phyloP scores from a whole-genome alignment of 2,329 filamentous ascomycete genomes.

The Didymella arachidicola region DNA sequence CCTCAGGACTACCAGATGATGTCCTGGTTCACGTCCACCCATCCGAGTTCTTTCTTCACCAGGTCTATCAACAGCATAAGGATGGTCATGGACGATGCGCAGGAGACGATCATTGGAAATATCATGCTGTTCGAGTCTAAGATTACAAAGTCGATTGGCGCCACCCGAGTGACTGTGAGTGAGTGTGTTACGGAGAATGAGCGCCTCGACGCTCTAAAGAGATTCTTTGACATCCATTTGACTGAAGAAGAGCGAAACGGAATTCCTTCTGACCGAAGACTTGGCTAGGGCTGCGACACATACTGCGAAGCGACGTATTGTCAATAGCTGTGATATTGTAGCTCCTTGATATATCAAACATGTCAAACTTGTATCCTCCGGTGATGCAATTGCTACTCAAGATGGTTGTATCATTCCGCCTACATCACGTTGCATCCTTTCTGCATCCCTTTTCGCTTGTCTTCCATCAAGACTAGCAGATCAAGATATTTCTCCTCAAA shows the following conservation, averaged over 20 bases:
- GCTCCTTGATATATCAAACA: not conserved
- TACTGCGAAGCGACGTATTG: not conserved
- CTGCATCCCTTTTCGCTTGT: not conserved
- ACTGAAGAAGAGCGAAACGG: slow-evolving; percentile 11
- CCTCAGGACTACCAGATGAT: slow-evolving; percentile 34
- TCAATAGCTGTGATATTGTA: not conserved
- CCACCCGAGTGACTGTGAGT: slow-evolving; percentile 1
- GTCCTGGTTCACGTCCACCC: slow-evolving; percentile 34
- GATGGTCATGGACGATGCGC: slow-evolving; percentile 22
- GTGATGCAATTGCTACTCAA: not conserved
- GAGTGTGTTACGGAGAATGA: slow-evolving; percentile 20
- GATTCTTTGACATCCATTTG: slow-evolving; percentile 15
- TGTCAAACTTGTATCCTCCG: not conserved
- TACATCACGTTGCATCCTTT: not conserved
- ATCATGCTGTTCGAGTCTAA: slow-evolving; percentile 16
- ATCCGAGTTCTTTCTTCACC: slow-evolving; percentile 27
- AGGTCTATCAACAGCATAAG: slow-evolving; percentile 24
- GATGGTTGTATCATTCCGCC: not conserved
- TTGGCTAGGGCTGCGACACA: not conserved
- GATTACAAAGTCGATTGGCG: slow-evolving; percentile 5
- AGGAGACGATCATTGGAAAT: slow-evolving; percentile 19
- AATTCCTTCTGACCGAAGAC: slow-evolving; percentile 1
- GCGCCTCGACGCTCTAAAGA: slow-evolving; percentile 10
- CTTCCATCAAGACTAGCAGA: not conserved
- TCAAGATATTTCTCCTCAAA: not conserved